phyloP scores from a whole-genome alignment of 176 grass and related monocot genomes.

The Leersia perrieri region DNA sequence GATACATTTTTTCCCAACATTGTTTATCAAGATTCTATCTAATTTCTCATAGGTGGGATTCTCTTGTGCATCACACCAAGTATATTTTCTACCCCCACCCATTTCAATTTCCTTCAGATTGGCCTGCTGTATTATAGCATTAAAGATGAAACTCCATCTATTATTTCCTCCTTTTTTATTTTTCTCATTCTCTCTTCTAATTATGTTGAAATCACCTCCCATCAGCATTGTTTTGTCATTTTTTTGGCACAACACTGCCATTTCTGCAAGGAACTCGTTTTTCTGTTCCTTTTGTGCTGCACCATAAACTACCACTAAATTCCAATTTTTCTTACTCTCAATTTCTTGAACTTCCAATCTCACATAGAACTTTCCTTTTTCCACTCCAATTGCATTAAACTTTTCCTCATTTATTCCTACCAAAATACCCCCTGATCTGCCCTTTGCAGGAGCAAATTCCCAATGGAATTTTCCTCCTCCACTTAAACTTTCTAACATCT shows the following conservation, averaged over 20 bases:
- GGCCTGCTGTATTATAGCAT: not conserved
- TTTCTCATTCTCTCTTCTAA: not conserved
- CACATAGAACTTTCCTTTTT: accelerated
- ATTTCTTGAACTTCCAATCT: accelerated
- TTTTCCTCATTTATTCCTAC: accelerated
- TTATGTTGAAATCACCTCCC: not conserved
- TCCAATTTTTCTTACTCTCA: not conserved
- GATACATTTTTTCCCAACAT: not conserved
- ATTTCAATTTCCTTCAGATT: accelerated
- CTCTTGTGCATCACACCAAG: not conserved
- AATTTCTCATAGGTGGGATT: not conserved
- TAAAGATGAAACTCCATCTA: accelerated
- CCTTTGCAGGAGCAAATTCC: not conserved
- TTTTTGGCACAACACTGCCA: not conserved
- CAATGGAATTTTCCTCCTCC: accelerated
- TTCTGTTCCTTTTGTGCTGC: not conserved
- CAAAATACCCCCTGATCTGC: not conserved
- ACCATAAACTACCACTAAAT: not conserved
- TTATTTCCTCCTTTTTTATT: accelerated
- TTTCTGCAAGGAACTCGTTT: accelerated
- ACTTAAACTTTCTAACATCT: accelerated
- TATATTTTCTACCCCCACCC: accelerated
- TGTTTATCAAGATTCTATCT: not conserved
- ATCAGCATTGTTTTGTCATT: accelerated
- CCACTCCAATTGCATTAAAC: accelerated